phyloP scores from a whole-genome alignment of 2,329 filamentous ascomycete genomes.

The Triangularia setosa region DNA sequence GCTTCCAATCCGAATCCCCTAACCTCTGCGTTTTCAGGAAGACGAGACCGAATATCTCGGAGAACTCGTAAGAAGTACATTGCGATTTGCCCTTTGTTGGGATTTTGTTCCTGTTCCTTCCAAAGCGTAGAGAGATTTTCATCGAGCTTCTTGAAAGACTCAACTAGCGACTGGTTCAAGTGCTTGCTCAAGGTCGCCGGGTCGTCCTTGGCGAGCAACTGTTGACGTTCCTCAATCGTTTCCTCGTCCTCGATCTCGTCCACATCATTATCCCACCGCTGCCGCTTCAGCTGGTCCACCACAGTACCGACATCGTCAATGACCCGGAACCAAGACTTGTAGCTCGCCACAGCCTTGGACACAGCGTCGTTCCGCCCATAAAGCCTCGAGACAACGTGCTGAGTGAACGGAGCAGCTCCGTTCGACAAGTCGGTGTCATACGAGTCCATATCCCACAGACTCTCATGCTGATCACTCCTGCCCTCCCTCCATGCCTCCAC shows the following conservation, averaged over 20 bases:
- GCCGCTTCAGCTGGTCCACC: conserved; percentile 61
- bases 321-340: conserved; percentile 69
- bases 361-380: conserved; percentile 70
- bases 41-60: conserved; percentile 65
- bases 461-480: conserved; percentile 45
- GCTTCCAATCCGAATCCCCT: conserved; percentile 56
- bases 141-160: conserved; percentile 47
- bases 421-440: conserved; percentile 62
- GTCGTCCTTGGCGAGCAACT: conserved; percentile 62
- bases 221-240: conserved; percentile 62
- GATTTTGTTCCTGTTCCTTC: conserved; percentile 40
- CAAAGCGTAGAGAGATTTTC: conserved; percentile 51
- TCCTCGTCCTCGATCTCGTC: conserved; percentile 72
- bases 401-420: conserved; percentile 65
- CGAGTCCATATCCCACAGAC: conserved; percentile 65
- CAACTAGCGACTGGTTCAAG: conserved; percentile 31
- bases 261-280: conserved; percentile 72
- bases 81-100: conserved; percentile 50
- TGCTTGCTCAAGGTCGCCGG: conserved; percentile 35
- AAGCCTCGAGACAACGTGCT: conserved; percentile 63
- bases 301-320: conserved; percentile 63
- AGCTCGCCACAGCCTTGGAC: conserved; percentile 57
- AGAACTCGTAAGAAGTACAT: conserved; percentile 70
- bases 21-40: conserved; percentile 52
- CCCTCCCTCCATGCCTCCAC: conserved; percentile 58